Evolutionary conservation across 73 alveolate genomes (phyloP), one percentile per base, ranked within the genome.

Genomic region (Halteria grandinella): DNA sequence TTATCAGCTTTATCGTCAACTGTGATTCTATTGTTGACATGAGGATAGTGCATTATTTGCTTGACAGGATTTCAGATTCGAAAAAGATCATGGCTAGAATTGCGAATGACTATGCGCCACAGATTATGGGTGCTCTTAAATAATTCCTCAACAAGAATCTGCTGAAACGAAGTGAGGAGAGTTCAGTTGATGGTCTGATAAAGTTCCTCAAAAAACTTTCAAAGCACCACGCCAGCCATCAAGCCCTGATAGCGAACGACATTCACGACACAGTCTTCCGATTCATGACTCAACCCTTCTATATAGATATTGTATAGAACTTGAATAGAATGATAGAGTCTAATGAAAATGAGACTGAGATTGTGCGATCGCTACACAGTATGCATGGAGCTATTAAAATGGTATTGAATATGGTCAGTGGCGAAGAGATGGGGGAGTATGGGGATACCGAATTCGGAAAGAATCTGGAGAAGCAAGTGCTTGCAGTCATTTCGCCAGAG

Each of bases 161-260:
- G 15, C n/a, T 23, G 17, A 32, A 71, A 32, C 75, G 53, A 15
- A 48, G 33, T 20, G 4, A 71, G 39, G 18, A 14, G 15, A 10
- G 3, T 8, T 45, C 85, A 50, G 73, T 82, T 10, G 87, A 82
- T 23, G 23, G 66, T 10, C 59, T 82, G 18, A 28, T 82, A 20
- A 71, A 27, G 28, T 82, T 82, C 60, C 54, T 75, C 69, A 82
- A 82, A 28, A 55, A 63, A 21, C 69, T 82, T 21, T 63, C 85
- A 11, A 82, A 82, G 40, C 37, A 72, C 37, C 47, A 80, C 0
- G 41, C 47, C 8, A 31, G 70, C 34, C 76, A 72, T 72, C 49
- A 54, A 28, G 39, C n/a, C 55, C 33, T 82, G 32, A 25, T 45
- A 0, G 40, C 27, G 18, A 32, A 55, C 51, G 24, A 72, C 6